A percentile compares a stretch with the other conserved stretches of the same genome.
Evolutionary conservation across 768 basidiomycete species (phyloP).

Genomic region (Dioszegia hungarica): DNA sequence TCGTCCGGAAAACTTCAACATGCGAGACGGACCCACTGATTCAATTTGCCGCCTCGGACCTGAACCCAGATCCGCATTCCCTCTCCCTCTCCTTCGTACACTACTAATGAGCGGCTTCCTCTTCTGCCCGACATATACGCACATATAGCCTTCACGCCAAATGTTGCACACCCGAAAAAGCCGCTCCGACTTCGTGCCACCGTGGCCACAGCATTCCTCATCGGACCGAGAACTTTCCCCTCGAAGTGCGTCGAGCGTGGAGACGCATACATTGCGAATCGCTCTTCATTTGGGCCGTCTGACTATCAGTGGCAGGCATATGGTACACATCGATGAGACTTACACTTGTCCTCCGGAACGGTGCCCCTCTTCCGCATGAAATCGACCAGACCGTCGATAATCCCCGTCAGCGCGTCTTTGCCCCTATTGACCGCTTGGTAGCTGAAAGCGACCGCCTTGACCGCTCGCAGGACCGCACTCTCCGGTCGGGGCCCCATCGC

Average conservation of each 20-base stretch:
- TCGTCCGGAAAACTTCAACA: neutral
- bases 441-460: neutral
- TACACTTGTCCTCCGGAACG: slow-evolving; percentile 2
- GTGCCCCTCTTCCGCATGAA: slow-evolving; percentile 1
- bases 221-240: neutral
- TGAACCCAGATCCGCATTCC: slow-evolving; percentile 74
- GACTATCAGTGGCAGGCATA: neutral
- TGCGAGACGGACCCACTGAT: slow-evolving; percentile 59
- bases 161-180: neutral
- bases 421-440: neutral
- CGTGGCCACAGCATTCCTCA: neutral
- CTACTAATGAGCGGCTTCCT: slow-evolving; percentile 4
- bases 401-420: neutral
- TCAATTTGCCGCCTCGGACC: slow-evolving; percentile 72
- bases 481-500: neutral
- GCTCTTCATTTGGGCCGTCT: slow-evolving; percentile 3
- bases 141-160: neutral
- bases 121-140: neutral
- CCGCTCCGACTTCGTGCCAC: neutral
- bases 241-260: neutral
- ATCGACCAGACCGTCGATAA: neutral
- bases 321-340: neutral
- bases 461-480: neutral
- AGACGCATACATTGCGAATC: neutral
- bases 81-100: slow-evolving; percentile 26